Percentiles rank a stretch among this genome's conserved stretches.
Evolutionary conservation across 106 monocot species (phyloP).

Genomic region (Dendrobium catenatum): DNA sequence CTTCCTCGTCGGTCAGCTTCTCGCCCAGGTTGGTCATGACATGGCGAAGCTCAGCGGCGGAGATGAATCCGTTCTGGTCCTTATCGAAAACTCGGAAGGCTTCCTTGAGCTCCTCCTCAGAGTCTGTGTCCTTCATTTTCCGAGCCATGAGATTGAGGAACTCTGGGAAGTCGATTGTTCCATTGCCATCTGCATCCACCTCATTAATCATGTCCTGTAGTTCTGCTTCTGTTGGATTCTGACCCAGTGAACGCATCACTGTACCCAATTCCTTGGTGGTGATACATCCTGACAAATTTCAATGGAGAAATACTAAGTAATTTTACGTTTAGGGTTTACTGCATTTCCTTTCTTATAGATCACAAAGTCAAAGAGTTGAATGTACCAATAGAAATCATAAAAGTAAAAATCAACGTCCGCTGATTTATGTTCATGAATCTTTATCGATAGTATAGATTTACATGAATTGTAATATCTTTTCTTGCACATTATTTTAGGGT

Average conservation of each 20-base stretch:
- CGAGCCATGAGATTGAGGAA: constrained; percentile 25
- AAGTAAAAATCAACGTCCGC: no score
- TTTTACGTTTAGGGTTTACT: no score
- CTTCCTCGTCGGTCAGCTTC: constrained; percentile 36
- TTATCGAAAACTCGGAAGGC: constrained; percentile 26
- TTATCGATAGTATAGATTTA: no score
- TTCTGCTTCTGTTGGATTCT: constrained; percentile 25
- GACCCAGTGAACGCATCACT: constrained; percentile 21
- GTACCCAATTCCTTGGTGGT: constrained; percentile 26
- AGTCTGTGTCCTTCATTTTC: constrained; percentile 25
- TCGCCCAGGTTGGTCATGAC: constrained; percentile 31
- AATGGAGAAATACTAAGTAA: no score
- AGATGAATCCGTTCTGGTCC: constrained; percentile 29
- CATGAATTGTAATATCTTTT: no score
- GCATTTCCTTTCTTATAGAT: no score
- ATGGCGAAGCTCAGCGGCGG: constrained; percentile 24
- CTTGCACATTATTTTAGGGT: no score
- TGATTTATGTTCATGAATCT: no score
- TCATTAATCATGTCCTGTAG: constrained; percentile 30
- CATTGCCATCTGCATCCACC: constrained; percentile 27
- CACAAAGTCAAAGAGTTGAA: no score
- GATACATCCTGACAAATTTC: constrained; percentile 15
- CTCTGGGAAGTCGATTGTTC: constrained; percentile 24
- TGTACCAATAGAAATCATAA: no score
- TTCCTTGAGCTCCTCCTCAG: constrained; percentile 27